Conservation (phyloP, 78 protist species). For the Dictyostelium capitatum region DNA sequence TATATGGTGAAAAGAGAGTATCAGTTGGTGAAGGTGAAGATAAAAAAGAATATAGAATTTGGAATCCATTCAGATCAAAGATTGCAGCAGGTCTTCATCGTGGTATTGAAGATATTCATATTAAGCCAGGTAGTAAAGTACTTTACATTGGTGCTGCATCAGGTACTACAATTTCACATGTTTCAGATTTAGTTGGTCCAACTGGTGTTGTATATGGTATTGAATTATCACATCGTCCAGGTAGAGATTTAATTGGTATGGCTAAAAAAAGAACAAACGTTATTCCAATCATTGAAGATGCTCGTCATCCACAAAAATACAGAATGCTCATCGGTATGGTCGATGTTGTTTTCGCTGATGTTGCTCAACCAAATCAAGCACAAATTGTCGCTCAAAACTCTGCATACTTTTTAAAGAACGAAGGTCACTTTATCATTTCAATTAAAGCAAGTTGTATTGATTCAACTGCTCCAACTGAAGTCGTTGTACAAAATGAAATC, state of each 20-base stretch:
- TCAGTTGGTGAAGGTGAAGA: slow-evolving; percentile 90
- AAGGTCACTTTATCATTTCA: slow-evolving; percentile 98
- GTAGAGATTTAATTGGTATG: slow-evolving; percentile 99
- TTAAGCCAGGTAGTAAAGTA: slow-evolving; percentile 99
- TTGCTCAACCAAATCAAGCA: slow-evolving; percentile 99
- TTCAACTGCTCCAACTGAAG: slow-evolving; percentile 97
- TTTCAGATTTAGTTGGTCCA: slow-evolving; percentile 99
- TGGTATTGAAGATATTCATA: slow-evolving; percentile 97
- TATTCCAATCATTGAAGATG: slow-evolving; percentile 99
- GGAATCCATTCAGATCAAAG: slow-evolving; percentile 99
- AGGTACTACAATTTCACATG: slow-evolving; percentile 99
- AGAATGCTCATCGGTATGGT: slow-evolving; percentile 99
- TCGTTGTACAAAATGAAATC: slow-evolving; percentile 97
- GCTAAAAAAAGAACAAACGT: slow-evolving; percentile 99
- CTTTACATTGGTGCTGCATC: slow-evolving; percentile 99
- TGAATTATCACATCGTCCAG: slow-evolving; percentile 99
- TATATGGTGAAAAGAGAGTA: slow-evolving; percentile 99
- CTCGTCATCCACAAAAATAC: slow-evolving; percentile 98
- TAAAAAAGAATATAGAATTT: slow-evolving; percentile 99
- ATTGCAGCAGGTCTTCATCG: slow-evolving; percentile 98
- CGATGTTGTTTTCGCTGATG: slow-evolving; percentile 99
- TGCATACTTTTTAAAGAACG: slow-evolving; percentile 99
- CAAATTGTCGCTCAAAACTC: slow-evolving; percentile 99
- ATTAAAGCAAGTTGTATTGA: slow-evolving; percentile 99
- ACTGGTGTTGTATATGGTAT: slow-evolving; percentile 99